Conservation (phyloP, 225 moss, liverwort and hornwort genomes). For the Sphagnum tenellum region DNA sequence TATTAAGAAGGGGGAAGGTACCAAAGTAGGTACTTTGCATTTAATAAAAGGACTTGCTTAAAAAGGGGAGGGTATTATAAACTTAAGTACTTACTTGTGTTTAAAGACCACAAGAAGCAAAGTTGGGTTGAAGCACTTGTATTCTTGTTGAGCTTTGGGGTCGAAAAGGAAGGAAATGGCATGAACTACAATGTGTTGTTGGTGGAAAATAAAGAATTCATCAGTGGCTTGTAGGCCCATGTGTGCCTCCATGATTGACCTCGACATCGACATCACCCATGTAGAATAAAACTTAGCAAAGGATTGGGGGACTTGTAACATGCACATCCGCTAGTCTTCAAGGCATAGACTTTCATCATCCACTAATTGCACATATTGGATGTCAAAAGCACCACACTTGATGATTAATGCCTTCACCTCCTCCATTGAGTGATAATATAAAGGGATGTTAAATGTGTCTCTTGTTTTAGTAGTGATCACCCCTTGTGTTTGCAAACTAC, state of each 20-base stretch:
- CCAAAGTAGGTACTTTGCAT: too few relatives aligned
- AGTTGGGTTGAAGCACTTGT: too few relatives aligned
- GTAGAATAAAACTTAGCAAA: constrained; percentile 59
- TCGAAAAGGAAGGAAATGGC: constrained; percentile 23
- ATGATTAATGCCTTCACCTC: too few relatives aligned
- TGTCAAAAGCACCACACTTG: too few relatives aligned
- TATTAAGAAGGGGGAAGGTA: too few relatives aligned
- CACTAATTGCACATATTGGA: too few relatives aligned
- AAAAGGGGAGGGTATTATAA: too few relatives aligned
- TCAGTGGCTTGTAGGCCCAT: constrained; percentile 49
- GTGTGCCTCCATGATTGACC: constrained; percentile 49
- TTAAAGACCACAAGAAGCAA: too few relatives aligned
- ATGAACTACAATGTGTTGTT: constrained; percentile 24
- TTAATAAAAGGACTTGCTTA: too few relatives aligned
- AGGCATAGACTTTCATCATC: constrained; percentile 38
- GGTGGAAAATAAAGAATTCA: constrained; percentile 39
- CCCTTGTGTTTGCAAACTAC: too few relatives aligned
- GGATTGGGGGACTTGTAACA: constrained; percentile 53
- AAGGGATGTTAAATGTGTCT: constrained; percentile 5
- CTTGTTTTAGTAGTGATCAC: not conserved
- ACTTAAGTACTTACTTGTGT: too few relatives aligned
- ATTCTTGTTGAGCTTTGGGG: constrained; percentile 8
- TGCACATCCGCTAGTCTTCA: constrained; percentile 22
- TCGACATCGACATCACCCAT: constrained; percentile 56
- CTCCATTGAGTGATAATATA: too few relatives aligned